Evolutionary conservation across 257 asterid genomes (phyloP).

Genomic region (Solanum tarapatanum): DNA sequence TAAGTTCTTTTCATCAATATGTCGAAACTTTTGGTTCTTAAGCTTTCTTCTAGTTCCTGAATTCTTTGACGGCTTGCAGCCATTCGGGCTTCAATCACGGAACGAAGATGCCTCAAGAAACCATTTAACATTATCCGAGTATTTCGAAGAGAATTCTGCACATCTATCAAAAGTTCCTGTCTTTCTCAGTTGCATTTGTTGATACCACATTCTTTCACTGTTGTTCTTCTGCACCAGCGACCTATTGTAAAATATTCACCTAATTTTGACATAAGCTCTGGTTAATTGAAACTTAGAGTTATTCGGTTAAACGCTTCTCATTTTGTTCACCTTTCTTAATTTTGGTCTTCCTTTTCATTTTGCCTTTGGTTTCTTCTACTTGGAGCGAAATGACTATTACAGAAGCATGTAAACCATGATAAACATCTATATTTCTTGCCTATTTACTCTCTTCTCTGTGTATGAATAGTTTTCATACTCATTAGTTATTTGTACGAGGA

Average conservation of each 20-base stretch:
- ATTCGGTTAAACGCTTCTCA: background rate
- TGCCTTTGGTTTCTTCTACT: background rate
- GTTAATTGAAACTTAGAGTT: background rate
- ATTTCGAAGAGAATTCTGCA: background rate
- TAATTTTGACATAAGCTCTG: background rate
- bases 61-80: background rate
- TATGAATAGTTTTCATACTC: background rate
- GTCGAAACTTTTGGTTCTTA: background rate
- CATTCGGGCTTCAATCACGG: background rate
- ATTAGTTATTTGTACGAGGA: background rate
- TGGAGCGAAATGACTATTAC: background rate
- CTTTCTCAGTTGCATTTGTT: background rate
- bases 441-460: background rate
- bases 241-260: background rate
- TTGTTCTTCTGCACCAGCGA: background rate
- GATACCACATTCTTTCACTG: background rate
- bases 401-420: background rate
- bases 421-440: background rate
- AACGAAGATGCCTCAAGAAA: background rate
- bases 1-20: background rate
- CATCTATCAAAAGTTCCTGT: background rate
- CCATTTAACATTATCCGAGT: background rate
- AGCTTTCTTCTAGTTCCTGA: background rate
- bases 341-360: background rate
- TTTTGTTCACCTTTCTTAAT: background rate